Evolutionary conservation across 2,329 filamentous ascomycete genomes (phyloP).

Genomic region (Stagonosporopsis tanaceti): DNA sequence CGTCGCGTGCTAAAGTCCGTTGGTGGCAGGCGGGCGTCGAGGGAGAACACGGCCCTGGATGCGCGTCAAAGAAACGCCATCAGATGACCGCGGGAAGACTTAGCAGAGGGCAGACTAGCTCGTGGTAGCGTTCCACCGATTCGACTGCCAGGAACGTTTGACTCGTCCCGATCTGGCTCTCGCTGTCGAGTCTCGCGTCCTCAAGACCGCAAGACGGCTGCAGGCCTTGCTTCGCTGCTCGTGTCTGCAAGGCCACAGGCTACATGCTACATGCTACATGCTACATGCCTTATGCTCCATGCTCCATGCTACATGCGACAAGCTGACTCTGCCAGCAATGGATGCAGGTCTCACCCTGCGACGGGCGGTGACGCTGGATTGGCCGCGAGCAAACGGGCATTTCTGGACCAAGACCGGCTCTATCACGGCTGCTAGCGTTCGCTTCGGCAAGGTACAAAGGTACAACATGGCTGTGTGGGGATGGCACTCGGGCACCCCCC

Average conservation of each 20-base stretch:
- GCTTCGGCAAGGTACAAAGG: conserved; percentile 52
- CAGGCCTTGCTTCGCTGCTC: conserved; percentile 1
- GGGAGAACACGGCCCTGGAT: conserved; percentile 11
- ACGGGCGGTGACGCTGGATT: conserved; percentile 3
- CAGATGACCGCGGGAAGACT: conserved; percentile 22
- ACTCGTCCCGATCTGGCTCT: conserved; percentile 10
- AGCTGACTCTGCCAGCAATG: conserved; percentile 5
- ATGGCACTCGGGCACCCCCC: conserved; percentile 45
- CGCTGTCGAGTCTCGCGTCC: conserved; percentile 8
- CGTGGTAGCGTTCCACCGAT: conserved; percentile 19
- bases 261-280: background rate
- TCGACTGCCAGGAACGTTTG: conserved; percentile 16
- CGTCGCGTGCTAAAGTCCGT: conserved; percentile 6
- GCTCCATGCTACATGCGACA: conserved; percentile 1
- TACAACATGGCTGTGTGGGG: conserved; percentile 41
- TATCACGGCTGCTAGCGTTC: conserved; percentile 43
- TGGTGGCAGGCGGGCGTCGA: conserved; percentile 8
- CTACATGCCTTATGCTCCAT: conserved; percentile 4
- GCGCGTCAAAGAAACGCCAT: conserved; percentile 17
- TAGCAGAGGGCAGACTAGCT: conserved; percentile 15
- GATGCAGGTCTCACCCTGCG: conserved; percentile 20
- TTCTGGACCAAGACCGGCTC: conserved; percentile 20
- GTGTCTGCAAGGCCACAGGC: conserved; percentile 18
- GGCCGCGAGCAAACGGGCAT: background rate
- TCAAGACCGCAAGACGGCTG: background rate